These are phyloP conservation scores for Monosporozyma aquatica DNA, from an alignment of 805 yeast genomes.

Conservation along the genomic window DNA sequence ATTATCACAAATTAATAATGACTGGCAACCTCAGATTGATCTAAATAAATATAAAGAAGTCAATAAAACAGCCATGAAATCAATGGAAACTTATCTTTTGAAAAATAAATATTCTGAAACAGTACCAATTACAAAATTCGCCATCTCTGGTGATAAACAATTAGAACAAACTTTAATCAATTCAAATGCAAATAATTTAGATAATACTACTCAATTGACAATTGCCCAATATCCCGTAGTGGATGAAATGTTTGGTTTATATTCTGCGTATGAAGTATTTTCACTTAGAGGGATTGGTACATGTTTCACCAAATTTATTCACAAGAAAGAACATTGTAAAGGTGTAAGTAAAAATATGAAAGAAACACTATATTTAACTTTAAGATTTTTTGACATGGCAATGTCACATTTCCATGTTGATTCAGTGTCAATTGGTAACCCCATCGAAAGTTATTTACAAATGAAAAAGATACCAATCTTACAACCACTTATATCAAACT, in stretches of 20 bases:
- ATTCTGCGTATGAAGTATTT: constrained; percentile 21
- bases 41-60: not conserved
- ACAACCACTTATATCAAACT: constrained; percentile 13
- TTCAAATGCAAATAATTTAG: not conserved
- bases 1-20: constrained; percentile 9
- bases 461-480: constrained; percentile 21
- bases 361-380: constrained; percentile 25
- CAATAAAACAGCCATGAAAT: constrained; percentile 8
- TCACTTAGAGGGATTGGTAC: constrained; percentile 27
- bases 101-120: constrained; percentile 21
- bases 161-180: constrained; percentile 2
- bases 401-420: constrained; percentile 16
- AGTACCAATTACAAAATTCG: constrained; percentile 18
- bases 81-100: constrained; percentile 24
- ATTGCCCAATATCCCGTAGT: constrained; percentile 9
- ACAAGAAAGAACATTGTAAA: not conserved
- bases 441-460: constrained; percentile 18
- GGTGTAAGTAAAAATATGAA: constrained; percentile 36
- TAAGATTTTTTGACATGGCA: constrained; percentile 26
- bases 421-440: constrained; percentile 19
- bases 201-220: not conserved
- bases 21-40: constrained; percentile 20
- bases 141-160: constrained; percentile 6
- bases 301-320: constrained; percentile 13
- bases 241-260: constrained; percentile 26